Evolutionary conservation across 2,329 filamentous ascomycete genomes (phyloP), one percentile per base, ranked within the genome.

Genomic region (Boeremia exigua): DNA sequence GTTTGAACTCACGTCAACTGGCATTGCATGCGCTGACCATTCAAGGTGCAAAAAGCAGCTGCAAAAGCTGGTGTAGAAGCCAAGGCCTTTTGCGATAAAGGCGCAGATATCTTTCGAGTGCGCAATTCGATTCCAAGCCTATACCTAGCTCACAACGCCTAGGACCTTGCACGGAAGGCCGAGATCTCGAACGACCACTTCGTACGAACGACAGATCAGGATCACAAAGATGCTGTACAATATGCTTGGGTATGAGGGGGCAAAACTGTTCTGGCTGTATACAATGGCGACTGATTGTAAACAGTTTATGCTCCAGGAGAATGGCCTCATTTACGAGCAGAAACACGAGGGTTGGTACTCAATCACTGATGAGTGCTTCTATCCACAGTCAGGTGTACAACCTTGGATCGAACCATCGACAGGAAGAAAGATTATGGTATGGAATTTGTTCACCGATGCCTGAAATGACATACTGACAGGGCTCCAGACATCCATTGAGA

Each of bases 331-430:
- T 49, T 97, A 97, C 77, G 87, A 90, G 68, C 86, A 87, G 10
- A 91, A 89, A 65, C 95, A 98, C 68, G 86, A 92, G 71, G 95
- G 95, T 1, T 99, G 95, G 95, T 99, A 99, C 75, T 95, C 90
- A 52, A 89, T 99, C 49, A 92, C 91, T 73, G 95, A 99, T 74
- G 95, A 99, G 81, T 94, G 94, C 34, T 99, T 96, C 77, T 98
- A 97, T 72, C 92, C 94, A 0, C 84, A 88, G 48, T 85, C 86
- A 6, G 80, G 87, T 68, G 86, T 98, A 25, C 86, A 92, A 68
- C 84, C 88, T 38, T 85, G 87, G 46, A 79, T 95, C 33, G 89
- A 93, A 62, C 90, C 92, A 5, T 82, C 87, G 40, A 96, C 92
- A 0, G 95, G 95, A 3, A 84, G 87, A 63, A 93, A 91, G 68